Conservation (phyloP, 768 basidiomycete genomes). For the Megacollybia marginata region DNA sequence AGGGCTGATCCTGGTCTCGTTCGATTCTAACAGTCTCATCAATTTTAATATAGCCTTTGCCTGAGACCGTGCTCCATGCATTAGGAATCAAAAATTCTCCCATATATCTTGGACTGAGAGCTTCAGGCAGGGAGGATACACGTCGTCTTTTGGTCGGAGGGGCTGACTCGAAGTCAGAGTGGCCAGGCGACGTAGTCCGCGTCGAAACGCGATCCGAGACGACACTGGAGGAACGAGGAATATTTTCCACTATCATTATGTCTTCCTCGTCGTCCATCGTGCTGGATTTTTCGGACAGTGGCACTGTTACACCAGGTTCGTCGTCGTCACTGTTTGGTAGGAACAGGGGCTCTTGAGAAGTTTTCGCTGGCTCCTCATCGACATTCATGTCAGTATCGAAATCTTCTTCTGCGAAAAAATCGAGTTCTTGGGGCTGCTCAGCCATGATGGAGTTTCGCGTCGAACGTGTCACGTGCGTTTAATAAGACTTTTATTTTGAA, state of each 20-base stretch:
- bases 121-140: slow-evolving; percentile 23
- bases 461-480: neutral
- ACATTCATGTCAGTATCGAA: no score
- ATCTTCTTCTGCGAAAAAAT: no score
- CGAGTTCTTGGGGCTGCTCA: no score
- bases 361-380: neutral
- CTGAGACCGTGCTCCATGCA: slow-evolving; percentile 75
- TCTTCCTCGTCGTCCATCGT: slow-evolving; percentile 23
- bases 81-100: slow-evolving; percentile 65
- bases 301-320: slow-evolving; percentile 6
- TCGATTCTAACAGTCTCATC: slow-evolving; percentile 56
- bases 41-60: slow-evolving; percentile 58
- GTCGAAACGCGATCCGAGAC: slow-evolving; percentile 21
- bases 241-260: slow-evolving; percentile 14
- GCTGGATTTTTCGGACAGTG: neutral
- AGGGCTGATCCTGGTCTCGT: slow-evolving; percentile 36
- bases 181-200: slow-evolving; percentile 14
- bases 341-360: neutral
- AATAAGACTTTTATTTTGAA: slow-evolving; percentile 18
- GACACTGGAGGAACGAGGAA: slow-evolving; percentile 33
- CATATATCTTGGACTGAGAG: slow-evolving; percentile 34
- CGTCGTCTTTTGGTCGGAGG: slow-evolving; percentile 50
- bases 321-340: slow-evolving; percentile 4
- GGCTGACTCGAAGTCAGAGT: slow-evolving; percentile 1
- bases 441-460: no score